Conservation (phyloP, 2,329 filamentous ascomycete genomes). For the Talaromyces sp. region DNA sequence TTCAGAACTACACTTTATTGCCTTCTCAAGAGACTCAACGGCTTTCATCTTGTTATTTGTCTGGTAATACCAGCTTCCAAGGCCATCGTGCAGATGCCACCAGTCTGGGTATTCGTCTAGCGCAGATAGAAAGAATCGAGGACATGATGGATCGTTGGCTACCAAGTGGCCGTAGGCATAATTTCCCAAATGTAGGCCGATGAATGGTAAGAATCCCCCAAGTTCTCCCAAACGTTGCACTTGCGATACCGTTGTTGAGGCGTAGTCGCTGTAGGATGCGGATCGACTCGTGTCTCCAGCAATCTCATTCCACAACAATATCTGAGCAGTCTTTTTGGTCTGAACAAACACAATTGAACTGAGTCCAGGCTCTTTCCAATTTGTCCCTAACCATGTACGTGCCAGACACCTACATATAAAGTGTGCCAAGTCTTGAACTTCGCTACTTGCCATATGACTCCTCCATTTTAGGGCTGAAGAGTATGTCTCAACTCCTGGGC, state of each 20-base stretch:
- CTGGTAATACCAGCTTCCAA: constrained; percentile 3
- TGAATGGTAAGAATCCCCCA: neutral
- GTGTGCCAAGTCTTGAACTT: constrained; percentile 1
- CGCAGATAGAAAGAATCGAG: neutral
- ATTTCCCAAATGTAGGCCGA: constrained; percentile 3
- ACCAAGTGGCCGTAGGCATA: neutral
- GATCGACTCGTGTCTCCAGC: neutral
- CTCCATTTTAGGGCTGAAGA: neutral
- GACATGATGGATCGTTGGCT: constrained; percentile 2
- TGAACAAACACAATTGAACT: neutral
- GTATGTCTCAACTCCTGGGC: neutral
- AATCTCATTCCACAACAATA: constrained; percentile 1
- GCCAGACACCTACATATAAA: constrained; percentile 1
- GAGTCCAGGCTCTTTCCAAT: neutral
- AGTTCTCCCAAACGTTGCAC: neutral
- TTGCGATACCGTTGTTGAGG: neutral
- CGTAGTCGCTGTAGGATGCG: neutral
- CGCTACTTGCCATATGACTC: neutral
- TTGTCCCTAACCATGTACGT: constrained; percentile 1
- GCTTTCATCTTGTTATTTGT: neutral
- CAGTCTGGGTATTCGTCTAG: constrained; percentile 3
- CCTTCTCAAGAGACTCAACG: neutral
- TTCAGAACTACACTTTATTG: neutral
- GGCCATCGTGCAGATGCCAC: constrained; percentile 7
- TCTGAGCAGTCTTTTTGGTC: constrained; percentile 1